Percentiles rank a stretch among this genome's conserved stretches.
Evolutionary conservation across 768 basidiomycete species (phyloP).

Genomic region (Leccinum sublutescens): DNA sequence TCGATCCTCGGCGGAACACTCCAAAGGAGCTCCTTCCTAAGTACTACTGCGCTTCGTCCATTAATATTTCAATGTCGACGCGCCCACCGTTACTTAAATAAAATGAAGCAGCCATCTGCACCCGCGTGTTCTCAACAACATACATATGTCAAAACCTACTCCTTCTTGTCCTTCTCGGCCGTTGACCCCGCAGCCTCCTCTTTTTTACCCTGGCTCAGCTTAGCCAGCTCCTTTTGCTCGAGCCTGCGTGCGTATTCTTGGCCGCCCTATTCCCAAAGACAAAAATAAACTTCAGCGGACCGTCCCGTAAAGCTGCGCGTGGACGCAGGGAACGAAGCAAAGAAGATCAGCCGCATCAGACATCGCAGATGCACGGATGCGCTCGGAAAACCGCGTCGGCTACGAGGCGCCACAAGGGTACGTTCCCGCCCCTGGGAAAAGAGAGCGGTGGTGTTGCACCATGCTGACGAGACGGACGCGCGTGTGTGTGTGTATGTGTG

Average conservation of each 20-base stretch:
- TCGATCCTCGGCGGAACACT: background rate
- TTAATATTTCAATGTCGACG: conserved; percentile 6
- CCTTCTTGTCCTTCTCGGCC: conserved; percentile 32
- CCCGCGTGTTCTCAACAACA: conserved; percentile 2
- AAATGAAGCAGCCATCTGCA: conserved; percentile 5
- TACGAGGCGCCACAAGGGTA: conserved; percentile 8
- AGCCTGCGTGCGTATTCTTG: conserved; percentile 77
- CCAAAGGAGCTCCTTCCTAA: background rate
- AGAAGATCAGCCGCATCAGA: conserved; percentile 5
- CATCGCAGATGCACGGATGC: conserved; percentile 1
- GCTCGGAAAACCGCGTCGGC: conserved; percentile 9
- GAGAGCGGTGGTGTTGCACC: conserved; percentile 3
- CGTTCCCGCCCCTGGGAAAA: conserved; percentile 10
- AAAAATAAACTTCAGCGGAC: conserved; percentile 11
- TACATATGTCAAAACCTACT: conserved; percentile 14
- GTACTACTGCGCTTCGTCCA: background rate
- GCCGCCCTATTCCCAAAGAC: conserved; percentile 56
- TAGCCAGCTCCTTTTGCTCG: conserved; percentile 46
- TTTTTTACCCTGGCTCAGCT: conserved; percentile 39
- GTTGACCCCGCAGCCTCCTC: conserved; percentile 17
- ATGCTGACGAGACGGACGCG: background rate
- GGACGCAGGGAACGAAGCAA: conserved; percentile 5
- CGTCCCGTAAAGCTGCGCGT: conserved; percentile 6
- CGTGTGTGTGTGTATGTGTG: background rate
- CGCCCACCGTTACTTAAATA: background rate